Conservation (phyloP, 306 rosid genomes). For the Clitoria ternatea region DNA sequence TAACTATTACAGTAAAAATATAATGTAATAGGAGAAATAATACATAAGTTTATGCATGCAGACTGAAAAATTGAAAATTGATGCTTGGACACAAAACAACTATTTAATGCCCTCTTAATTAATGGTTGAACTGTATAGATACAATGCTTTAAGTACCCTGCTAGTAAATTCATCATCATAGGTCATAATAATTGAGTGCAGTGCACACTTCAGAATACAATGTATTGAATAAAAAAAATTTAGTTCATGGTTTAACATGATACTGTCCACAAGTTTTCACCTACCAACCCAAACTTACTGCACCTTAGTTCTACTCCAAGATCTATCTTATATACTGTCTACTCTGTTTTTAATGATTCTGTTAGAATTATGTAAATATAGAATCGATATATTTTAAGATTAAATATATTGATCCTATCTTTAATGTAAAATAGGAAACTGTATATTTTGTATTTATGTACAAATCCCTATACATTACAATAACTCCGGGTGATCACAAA, state of each 20-base stretch:
- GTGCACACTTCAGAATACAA: not conserved
- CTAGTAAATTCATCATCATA: not conserved
- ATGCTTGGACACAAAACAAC: not conserved
- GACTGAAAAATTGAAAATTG: constrained; percentile 12
- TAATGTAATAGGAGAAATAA: not conserved
- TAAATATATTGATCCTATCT: no score
- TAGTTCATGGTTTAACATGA: not conserved
- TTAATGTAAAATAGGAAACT: no score
- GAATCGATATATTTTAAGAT: no score
- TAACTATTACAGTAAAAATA: not conserved
- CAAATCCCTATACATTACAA: no score
- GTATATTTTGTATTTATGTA: no score
- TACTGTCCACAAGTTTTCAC: not conserved
- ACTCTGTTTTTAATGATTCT: not conserved
- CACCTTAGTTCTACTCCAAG: constrained; percentile 4
- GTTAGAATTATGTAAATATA: no score
- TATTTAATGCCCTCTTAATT: not conserved
- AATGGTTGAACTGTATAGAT: not conserved
- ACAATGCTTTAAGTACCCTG: not conserved
- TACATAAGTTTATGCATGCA: not conserved
- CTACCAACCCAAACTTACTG: not conserved
- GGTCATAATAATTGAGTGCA: not conserved
- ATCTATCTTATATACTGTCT: not conserved
- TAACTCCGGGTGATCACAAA: no score
- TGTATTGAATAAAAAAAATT: not conserved